phyloP scores from a whole-genome alignment of 768 basidiomycete genomes.

The Boletus rubroflammeus region DNA sequence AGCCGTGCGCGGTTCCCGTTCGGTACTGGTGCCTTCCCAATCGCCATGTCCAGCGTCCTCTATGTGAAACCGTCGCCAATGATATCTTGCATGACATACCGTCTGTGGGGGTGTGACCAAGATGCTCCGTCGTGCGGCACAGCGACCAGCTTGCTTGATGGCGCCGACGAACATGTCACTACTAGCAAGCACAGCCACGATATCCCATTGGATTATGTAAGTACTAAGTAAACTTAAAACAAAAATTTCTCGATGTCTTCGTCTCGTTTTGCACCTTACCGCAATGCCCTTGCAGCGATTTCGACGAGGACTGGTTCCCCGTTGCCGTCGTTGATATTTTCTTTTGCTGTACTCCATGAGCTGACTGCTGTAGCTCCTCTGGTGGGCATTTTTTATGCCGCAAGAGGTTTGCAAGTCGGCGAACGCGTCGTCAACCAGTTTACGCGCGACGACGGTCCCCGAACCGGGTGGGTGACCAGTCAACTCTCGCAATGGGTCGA shows the following conservation, averaged over 20 bases:
- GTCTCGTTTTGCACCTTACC: conserved; percentile 45
- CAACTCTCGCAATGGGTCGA: conserved; percentile 60
- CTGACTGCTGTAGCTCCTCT: conserved; percentile 77
- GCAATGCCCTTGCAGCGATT: conserved; percentile 51
- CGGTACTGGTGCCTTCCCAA: conserved; percentile 5
- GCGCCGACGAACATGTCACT: conserved; percentile 15
- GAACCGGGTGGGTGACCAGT: conserved; percentile 38
- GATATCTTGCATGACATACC: neutral
- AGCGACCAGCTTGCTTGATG: conserved; percentile 7
- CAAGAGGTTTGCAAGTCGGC: conserved; percentile 66
- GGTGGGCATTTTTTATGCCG: conserved; percentile 66
- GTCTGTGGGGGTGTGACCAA: neutral
- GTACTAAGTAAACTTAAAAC: conserved; percentile 4
- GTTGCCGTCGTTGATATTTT: conserved; percentile 68
- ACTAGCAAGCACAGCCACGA: conserved; percentile 14
- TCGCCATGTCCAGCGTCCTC: conserved; percentile 22
- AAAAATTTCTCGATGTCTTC: conserved; percentile 19
- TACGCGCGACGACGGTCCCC: conserved; percentile 12
- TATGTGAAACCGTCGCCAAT: conserved; percentile 18
- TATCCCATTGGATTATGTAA: conserved; percentile 20
- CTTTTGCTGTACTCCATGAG: conserved; percentile 85
- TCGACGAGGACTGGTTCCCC: conserved; percentile 72
- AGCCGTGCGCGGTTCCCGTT: conserved; percentile 28
- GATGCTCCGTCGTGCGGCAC: conserved; percentile 2
- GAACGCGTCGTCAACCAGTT: conserved; percentile 53